Base-by-base conservation (phyloP, 2,329 filamentous ascomycete genomes). In the Sporothrix sp. region DNA sequence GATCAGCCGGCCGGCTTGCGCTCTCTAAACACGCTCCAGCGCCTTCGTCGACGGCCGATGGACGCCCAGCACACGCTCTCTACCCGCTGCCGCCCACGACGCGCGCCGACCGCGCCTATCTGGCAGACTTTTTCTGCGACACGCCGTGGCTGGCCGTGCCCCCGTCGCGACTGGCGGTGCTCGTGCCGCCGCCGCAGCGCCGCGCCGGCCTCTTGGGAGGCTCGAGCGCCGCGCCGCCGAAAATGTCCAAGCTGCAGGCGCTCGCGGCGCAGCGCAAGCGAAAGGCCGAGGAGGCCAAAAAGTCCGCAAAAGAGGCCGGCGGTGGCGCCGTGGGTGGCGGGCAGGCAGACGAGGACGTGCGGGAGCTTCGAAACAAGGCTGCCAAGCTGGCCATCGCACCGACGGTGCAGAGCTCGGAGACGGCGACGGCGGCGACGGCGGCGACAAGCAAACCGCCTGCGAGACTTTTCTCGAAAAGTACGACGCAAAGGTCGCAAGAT, bases 211-310 rank as follows among this genome's bases (percentile, higher is more conserved):
- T 98, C 0, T 67, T 95, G 2, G 94, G 93, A 27, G 94, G 93
- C 30, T 75, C 80, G 2, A 76, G 79, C 43, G 16, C 13, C 25
- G 20, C 43, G 68, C 69, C 11, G 61, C 70, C n/a, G 75, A 93
- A 90, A 61, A 75, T 86, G 66, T 95, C 91, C 5, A 98, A 98
- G 61, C 72, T 98, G 40, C 91, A 95, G 59, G 88, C 88, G 43
- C 71, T 98, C 37, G 90, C 91, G 47, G 88, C 88, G 30, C 85
- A 87, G 49, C 78, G 89, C 25, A 90, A 89, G 64, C 90, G 87
- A 67, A 95, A 89, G 65, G 82, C 81, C 13, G 82, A 81, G 27
- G 81, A 84, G 35, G 81, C 78, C 58, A 70, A 56, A 36, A 53
- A 65, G 42, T 52, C 58, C 2, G 60, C 64, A 38, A 60, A 65